Evolutionary conservation across 306 rosid genomes (phyloP).

Genomic region (Ochetophila trinervis): DNA sequence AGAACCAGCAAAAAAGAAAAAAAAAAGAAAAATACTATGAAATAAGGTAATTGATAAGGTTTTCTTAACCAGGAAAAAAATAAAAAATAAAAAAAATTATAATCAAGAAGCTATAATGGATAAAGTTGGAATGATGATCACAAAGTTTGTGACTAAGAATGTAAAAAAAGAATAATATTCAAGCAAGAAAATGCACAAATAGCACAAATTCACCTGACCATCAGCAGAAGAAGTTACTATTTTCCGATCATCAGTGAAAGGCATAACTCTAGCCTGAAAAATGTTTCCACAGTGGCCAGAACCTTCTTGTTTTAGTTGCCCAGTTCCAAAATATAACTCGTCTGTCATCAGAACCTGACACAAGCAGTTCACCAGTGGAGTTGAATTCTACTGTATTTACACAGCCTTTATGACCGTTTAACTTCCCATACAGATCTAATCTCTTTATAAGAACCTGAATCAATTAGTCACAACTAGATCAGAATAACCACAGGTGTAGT

Average conservation of each 20-base stretch:
- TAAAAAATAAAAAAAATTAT: too few relatives aligned
- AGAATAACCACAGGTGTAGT: slow-evolving; percentile 4
- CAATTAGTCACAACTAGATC: slow-evolving; percentile 10
- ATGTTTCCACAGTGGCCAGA: slow-evolving; percentile 48
- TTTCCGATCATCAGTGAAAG: slow-evolving; percentile 38
- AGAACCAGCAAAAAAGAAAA: too few relatives aligned
- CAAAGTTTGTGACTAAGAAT: neutral
- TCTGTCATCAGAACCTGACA: slow-evolving; percentile 54
- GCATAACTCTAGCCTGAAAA: slow-evolving; percentile 50
- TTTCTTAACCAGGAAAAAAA: too few relatives aligned
- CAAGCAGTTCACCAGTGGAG: slow-evolving; percentile 51
- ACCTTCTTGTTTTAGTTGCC: slow-evolving; percentile 34
- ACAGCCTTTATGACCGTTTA: slow-evolving; percentile 48
- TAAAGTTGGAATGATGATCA: neutral
- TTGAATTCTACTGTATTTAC: slow-evolving; percentile 55
- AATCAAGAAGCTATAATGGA: too few relatives aligned
- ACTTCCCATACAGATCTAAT: slow-evolving; percentile 39
- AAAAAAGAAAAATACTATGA: neutral
- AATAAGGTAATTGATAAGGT: too few relatives aligned
- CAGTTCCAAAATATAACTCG: slow-evolving; percentile 53
- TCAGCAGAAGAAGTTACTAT: slow-evolving; percentile 56
- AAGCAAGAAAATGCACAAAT: neutral
- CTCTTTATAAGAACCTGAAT: slow-evolving; percentile 45
- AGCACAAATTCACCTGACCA: slow-evolving; percentile 44
- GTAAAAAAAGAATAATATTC: neutral